Percentiles rank a stretch among this genome's conserved stretches.
These are phyloP conservation scores for Westerdykella aurantiaca DNA, from an alignment of 2,329 filamentous ascomycete species.

Conservation along the genomic window DNA sequence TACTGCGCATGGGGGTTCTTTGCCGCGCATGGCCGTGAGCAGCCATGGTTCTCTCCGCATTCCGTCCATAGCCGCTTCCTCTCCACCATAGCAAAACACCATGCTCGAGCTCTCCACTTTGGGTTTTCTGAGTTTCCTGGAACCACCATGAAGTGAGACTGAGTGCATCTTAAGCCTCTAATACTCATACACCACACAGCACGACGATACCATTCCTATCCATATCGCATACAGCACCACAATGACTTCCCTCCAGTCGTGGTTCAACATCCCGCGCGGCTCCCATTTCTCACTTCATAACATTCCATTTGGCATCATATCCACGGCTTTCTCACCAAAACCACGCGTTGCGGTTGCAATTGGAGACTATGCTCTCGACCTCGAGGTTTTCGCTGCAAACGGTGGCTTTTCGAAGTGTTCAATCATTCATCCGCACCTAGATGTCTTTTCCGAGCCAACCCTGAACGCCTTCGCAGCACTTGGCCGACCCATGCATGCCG, in stretches of 20 bases:
- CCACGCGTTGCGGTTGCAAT: slow-evolving; percentile 66
- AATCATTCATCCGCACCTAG: slow-evolving; percentile 51
- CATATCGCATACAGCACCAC: background rate
- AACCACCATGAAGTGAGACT: no score
- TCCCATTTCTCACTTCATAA: slow-evolving; percentile 73
- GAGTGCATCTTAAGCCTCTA: no score
- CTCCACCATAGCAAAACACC: background rate
- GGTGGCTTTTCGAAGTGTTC: slow-evolving; percentile 57
- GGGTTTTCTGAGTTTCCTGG: no score
- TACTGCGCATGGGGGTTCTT: no score
- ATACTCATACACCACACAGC: no score
- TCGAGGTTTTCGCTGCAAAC: slow-evolving; percentile 55
- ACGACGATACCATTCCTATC: no score
- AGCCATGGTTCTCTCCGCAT: no score
- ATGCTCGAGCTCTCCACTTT: background rate
- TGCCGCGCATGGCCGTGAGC: no score
- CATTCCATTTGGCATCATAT: slow-evolving; percentile 79
- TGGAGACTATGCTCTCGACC: slow-evolving; percentile 65
- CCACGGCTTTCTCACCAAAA: slow-evolving; percentile 50
- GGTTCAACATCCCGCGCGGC: slow-evolving; percentile 54
- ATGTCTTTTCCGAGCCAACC: slow-evolving; percentile 59
- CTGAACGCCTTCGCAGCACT: slow-evolving; percentile 67
- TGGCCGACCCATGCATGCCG: slow-evolving; percentile 60
- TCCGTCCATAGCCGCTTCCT: no score
- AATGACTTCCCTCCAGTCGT: slow-evolving; percentile 43